phyloP scores from a whole-genome alignment of 305 asterid genomes.

The Fraxinus floribunda region DNA sequence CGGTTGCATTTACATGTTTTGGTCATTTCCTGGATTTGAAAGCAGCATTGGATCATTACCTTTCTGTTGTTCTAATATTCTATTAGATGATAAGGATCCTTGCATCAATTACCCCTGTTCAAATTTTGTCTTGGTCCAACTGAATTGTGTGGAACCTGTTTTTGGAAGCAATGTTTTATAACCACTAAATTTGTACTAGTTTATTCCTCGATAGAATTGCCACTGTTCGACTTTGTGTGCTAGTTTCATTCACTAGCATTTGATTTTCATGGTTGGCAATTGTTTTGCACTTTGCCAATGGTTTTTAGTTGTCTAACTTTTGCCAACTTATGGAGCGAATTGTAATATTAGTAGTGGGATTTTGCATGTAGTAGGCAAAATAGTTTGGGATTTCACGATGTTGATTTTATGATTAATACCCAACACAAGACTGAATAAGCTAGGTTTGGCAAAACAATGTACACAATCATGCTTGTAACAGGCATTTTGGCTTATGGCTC shows the following conservation, averaged over 20 bases:
- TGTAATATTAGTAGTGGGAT: neutral
- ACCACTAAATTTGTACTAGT: neutral
- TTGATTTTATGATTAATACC: neutral
- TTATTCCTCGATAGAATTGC: slow-evolving; percentile 14
- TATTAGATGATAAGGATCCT: neutral
- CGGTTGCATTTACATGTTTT: neutral
- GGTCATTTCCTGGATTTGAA: neutral
- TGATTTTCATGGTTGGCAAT: slow-evolving; percentile 36
- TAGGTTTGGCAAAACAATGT: neutral
- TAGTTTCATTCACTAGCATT: slow-evolving; percentile 28
- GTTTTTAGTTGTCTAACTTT: neutral
- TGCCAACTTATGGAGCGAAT: neutral
- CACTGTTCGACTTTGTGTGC: slow-evolving; percentile 28
- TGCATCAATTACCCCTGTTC: neutral
- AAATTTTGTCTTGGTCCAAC: neutral
- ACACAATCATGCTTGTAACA: neutral
- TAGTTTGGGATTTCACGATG: neutral
- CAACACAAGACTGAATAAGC: neutral
- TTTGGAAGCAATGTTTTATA: neutral
- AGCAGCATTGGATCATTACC: neutral
- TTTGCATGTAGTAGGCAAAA: neutral
- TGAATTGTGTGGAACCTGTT: neutral
- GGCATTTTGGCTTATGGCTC: neutral
- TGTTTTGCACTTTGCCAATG: neutral
- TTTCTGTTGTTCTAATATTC: neutral